phyloP scores from a whole-genome alignment of 805 yeast species.

The Lachancea nothofagi region DNA sequence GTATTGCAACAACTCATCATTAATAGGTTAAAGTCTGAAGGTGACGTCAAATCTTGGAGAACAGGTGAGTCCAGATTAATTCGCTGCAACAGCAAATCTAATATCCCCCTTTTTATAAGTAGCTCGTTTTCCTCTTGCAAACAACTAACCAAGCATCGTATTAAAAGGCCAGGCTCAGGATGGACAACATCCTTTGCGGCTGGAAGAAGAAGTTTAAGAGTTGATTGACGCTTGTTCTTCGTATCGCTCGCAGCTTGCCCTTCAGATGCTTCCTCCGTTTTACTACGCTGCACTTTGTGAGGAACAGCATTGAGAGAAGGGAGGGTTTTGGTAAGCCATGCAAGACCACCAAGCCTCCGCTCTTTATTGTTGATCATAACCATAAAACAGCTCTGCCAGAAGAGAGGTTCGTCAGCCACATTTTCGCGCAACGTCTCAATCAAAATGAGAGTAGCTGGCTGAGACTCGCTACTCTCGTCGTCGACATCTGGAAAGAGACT shows the following conservation, averaged over 20 bases:
- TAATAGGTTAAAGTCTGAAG: constrained; percentile 51
- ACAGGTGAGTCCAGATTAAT: constrained; percentile 60
- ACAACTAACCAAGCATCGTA: constrained; percentile 69
- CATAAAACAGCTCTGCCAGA: constrained; percentile 80
- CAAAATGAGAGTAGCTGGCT: constrained; percentile 51
- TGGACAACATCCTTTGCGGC: constrained; percentile 57
- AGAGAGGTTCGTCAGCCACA: constrained; percentile 61
- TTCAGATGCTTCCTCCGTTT: constrained; percentile 9
- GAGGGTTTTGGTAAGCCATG: constrained; percentile 57
- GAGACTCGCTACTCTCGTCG: constrained; percentile 85
- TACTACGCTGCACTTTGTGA: constrained; percentile 21
- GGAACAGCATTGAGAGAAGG: constrained; percentile 51
- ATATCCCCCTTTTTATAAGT: constrained; percentile 80
- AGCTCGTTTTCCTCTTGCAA: constrained; percentile 58
- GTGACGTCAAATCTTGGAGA: constrained; percentile 42
- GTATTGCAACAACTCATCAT: constrained; percentile 61
- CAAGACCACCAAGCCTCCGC: constrained; percentile 74
- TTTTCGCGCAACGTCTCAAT: constrained; percentile 55
- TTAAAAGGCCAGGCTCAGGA: constrained; percentile 75
- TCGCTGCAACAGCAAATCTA: constrained; percentile 69
- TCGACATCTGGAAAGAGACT: constrained; percentile 84
- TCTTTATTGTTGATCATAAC: constrained; percentile 76
- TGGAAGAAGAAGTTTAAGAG: constrained; percentile 33
- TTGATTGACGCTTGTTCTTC: constrained; percentile 32
- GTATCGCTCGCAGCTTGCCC: constrained; percentile 15